Base-by-base conservation (phyloP, 805 yeast genomes). In the Spathaspora passalidarum region DNA sequence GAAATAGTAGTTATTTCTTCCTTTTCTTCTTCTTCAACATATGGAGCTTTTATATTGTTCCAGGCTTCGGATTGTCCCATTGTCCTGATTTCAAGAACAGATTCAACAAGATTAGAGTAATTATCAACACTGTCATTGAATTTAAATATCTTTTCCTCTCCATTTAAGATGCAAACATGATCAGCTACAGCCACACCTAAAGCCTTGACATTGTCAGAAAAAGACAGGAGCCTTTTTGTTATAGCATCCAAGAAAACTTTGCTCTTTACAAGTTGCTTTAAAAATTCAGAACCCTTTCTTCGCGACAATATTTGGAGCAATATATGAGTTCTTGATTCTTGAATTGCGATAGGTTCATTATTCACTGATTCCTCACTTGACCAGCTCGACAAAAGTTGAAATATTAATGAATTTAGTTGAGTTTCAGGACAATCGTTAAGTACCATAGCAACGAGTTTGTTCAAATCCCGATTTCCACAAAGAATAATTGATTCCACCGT, bases 121-220 rank as follows among this genome's bases (percentile, higher is more conserved):
- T 58, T 57, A 7, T 62, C 60, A 3, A 63, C 56, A 1, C 62
- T 57, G 4, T 16, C 10, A 14, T 65, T 60, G 46, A 70, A 54
- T 4, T 59, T 55, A 50, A 72, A 72, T 2, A 72, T 69, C 39
- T 51, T 52, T 1, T 58, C 62, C 16, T 59, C 56, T 0, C 60
- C 60, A 14, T 62, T 60, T 16, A 62, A 41, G 17, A 53, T 62
- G 50, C 78, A 71, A 1, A 79, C 57, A 13, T 59, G 56, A 54
- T 83, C 84, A 1, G 87, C 88, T 5, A 84, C 59, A 13, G 75
- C 55, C 60, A 84, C 78, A 0, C 83, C 90, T 25, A 82, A 60
- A 11, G 69, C 56, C 45, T 87, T 73, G 1, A 74, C 62, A n/a
- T 55, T 57, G 1, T 60, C 54, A 1, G 80, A 70, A 38, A 71